Conservation (phyloP, 352 stramenopile species). For the Phytopythium mirpurense region DNA sequence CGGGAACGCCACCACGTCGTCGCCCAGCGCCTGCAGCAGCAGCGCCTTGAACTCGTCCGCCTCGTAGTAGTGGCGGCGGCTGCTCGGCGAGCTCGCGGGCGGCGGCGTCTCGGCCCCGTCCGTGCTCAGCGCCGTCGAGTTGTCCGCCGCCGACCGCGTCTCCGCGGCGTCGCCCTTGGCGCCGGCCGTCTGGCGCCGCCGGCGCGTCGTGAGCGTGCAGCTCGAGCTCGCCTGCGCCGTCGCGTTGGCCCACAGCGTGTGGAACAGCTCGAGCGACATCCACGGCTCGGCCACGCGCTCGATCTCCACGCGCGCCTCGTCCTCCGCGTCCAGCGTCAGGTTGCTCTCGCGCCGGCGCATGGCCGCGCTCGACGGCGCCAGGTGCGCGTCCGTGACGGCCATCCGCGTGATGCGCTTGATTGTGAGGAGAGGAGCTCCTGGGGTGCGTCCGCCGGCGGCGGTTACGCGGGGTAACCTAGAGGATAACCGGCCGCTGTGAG, state of each 20-base stretch:
- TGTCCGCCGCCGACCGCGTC: conserved; percentile 6
- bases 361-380: conserved; percentile 7
- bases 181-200: background rate
- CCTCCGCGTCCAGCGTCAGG: conserved; percentile 63
- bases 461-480: too few relatives aligned
- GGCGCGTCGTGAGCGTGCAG: conserved; percentile 44
- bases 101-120: conserved; percentile 8
- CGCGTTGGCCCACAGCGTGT: conserved; percentile 55
- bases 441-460: too few relatives aligned
- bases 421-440: too few relatives aligned
- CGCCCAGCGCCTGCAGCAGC: conserved; percentile 39
- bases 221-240: conserved; percentile 47
- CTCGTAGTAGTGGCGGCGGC: conserved; percentile 14
- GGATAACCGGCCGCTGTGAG: too few relatives aligned
- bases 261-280: conserved; percentile 63
- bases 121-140: conserved; percentile 7
- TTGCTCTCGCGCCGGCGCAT: conserved; percentile 59
- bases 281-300: conserved; percentile 40
- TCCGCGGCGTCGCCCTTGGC: conserved; percentile 1
- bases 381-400: background rate
- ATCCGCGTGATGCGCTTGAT: too few relatives aligned
- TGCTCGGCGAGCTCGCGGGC: conserved; percentile 11
- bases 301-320: conserved; percentile 21
- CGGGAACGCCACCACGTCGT: conserved; percentile 56
- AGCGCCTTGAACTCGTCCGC: conserved; percentile 39